Evolutionary conservation across 169 alveolate genomes (phyloP).

Genomic region (Cryptosporidium muris): DNA sequence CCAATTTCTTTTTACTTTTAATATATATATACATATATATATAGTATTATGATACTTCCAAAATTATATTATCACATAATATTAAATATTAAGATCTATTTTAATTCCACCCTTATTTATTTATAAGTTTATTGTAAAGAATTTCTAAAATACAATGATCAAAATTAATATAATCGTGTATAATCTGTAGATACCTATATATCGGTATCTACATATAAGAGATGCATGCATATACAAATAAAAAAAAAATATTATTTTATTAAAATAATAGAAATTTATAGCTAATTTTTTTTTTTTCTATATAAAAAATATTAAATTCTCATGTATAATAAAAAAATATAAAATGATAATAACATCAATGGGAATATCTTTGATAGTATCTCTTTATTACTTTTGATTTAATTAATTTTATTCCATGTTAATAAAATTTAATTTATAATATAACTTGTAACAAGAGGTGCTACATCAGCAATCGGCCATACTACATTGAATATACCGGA

Average conservation of each 20-base stretch:
- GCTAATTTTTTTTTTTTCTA: background rate
- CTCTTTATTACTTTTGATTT: no score
- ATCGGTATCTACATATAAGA: no score
- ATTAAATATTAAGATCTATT: no score
- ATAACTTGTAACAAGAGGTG: background rate
- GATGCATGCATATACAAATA: no score
- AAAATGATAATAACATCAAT: background rate
- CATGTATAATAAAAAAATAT: background rate
- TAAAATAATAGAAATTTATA: background rate
- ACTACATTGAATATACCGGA: slow-evolving; percentile 89
- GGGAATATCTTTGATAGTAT: no score
- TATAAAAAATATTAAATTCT: background rate
- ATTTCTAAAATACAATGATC: no score
- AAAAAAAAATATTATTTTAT: background rate
- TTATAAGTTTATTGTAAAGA: no score
- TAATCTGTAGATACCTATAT: no score
- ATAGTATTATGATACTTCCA: background rate
- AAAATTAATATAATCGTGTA: no score
- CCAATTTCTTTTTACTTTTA: background rate
- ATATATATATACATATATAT: background rate
- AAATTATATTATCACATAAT: background rate
- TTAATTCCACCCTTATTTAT: no score
- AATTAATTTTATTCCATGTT: background rate
- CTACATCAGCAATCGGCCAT: slow-evolving; percentile 80
- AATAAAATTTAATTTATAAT: background rate